Percentiles rank a stretch among this genome's conserved stretches.
These are phyloP conservation scores for Alternaria infectoria DNA, from an alignment of 2,329 filamentous ascomycete species.

Conservation along the genomic window DNA sequence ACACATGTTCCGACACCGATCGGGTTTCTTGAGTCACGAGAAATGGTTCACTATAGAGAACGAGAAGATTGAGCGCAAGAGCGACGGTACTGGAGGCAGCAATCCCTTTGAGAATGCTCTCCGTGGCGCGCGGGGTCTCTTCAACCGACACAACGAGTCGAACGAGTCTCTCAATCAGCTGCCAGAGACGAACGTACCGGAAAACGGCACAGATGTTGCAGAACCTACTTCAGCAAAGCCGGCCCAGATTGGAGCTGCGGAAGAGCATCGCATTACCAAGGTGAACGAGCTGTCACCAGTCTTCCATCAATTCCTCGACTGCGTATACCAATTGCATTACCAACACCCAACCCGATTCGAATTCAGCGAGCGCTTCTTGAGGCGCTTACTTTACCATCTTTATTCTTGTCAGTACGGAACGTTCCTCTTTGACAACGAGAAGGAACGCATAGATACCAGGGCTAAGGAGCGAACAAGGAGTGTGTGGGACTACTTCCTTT, in stretches of 20 bases:
- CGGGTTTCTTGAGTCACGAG: constrained; percentile 84
- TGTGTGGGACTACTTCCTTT: constrained; percentile 95
- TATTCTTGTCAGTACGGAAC: constrained; percentile 97
- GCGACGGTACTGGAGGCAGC: constrained; percentile 53
- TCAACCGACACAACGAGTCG: constrained; percentile 78
- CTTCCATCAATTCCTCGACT: constrained; percentile 97
- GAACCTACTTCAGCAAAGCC: constrained; percentile 40
- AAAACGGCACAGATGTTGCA: constrained; percentile 57
- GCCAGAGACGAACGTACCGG: constrained; percentile 57
- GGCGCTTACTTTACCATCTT: constrained; percentile 87
- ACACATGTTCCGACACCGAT: constrained; percentile 95
- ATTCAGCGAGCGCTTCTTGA: constrained; percentile 92
- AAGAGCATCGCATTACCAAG: constrained; percentile 73
- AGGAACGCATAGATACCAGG: constrained; percentile 75
- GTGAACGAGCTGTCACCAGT: constrained; percentile 94
- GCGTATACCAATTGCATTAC: constrained; percentile 85
- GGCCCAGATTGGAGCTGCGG: constrained; percentile 50
- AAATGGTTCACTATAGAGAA: constrained; percentile 93
- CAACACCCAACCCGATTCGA: constrained; percentile 91
- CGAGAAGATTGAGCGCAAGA: constrained; percentile 67
- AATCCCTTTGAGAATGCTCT: constrained; percentile 88
- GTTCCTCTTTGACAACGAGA: constrained; percentile 94
- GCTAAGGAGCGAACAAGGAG: constrained; percentile 77
- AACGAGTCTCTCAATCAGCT: constrained; percentile 67
- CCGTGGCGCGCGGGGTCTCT: constrained; percentile 85